These are phyloP conservation scores for Camellia oleifera DNA, from an alignment of 179 eudicot genomes.

Conservation along the genomic window DNA sequence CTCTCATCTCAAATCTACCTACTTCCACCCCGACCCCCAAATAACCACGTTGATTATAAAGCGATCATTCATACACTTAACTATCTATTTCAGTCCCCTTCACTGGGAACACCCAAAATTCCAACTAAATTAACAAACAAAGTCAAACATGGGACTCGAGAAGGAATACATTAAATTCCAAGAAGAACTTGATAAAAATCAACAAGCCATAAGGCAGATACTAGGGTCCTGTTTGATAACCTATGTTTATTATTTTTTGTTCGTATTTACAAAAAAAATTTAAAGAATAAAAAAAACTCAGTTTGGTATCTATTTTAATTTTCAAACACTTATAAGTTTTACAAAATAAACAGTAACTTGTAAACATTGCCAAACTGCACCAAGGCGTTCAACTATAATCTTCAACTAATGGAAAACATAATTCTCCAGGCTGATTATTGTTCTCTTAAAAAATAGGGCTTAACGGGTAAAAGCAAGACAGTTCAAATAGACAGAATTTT, in stretches of 20 bases:
- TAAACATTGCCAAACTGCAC: no score
- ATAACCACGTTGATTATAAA: not conserved
- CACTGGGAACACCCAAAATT: not conserved
- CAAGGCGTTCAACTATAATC: not conserved
- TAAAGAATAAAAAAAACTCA: no score
- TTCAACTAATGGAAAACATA: not conserved
- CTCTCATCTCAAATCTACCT: no score
- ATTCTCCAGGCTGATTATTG: not conserved
- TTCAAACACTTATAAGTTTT: no score
- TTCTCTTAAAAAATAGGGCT: constrained; percentile 1
- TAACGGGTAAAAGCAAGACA: not conserved
- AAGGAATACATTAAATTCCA: not conserved
- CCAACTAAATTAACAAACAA: no score
- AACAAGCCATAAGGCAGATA: not conserved
- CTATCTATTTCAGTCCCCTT: not conserved
- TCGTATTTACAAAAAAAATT: no score
- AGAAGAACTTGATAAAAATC: not conserved
- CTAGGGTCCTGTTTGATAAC: no score
- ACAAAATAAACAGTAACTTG: no score
- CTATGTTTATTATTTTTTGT: no score
- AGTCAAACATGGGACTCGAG: no score
- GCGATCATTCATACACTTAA: not conserved
- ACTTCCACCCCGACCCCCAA: no score
- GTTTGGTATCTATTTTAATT: no score
- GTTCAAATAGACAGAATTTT: not conserved